Evolutionary conservation across 2,329 filamentous ascomycete species (phyloP), one percentile per base, ranked within the genome.

Genomic region (Diplocarpon rosae): DNA sequence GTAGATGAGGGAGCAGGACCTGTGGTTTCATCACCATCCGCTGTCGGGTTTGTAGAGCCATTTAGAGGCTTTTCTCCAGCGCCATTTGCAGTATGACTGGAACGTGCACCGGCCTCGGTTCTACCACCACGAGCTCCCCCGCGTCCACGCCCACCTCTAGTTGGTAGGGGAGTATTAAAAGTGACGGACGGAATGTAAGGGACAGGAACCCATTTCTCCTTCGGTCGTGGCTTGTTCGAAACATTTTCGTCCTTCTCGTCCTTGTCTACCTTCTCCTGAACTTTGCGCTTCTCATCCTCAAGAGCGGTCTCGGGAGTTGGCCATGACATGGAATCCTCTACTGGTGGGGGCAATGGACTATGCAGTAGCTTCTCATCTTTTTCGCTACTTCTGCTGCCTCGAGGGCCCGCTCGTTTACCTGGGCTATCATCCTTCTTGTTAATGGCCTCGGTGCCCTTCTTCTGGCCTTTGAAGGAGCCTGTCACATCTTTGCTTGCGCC

Each of bases 171-270:
- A 0, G 92, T 95, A 62, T 86, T 83, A 65, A 94, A 96, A 46
- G 81, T 80, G 39, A 92, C 87, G 12, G 78, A 83, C 8, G 88
- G 90, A 11, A 85, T 86, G 58, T 89, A 90, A 29, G 82, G 78
- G 46, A 95, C 76, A 1, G 80, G 75, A 47, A 85, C 80, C 90
- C 92, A 96, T 59, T 88, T 85, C 57, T 84, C 79, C 69, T 93
- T 93, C 45, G 75, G 70, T 49, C 76, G 69, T 12, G 69, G 63
- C 54, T 73, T 80, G 63, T 69, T 76, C 56, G 48, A 66, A 55
- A 54, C 63, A 56, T 59, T 71, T 56, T 74, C 78, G 50, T 79
- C 73, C 35, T 64, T 67, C 52, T 84, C 81, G 38, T 80, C 76
- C 50, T 85, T 81, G 37, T 78, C 72, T 13, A 69, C 67, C 63